Evolutionary conservation across 192 early-diverging fungal genomes (phyloP).

Genomic region (Umbelopsis sp.): DNA sequence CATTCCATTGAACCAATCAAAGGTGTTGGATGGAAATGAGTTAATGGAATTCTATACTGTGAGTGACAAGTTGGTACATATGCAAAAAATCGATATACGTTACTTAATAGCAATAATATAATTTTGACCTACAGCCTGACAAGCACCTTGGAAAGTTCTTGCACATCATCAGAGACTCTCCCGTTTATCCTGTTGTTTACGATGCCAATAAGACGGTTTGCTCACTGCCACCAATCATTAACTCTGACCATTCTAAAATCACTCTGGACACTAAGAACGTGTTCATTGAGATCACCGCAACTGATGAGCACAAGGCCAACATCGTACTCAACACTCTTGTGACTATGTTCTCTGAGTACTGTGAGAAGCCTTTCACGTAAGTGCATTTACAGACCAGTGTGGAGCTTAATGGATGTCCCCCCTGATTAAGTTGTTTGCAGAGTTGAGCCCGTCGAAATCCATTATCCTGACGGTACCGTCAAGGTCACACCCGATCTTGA

Average conservation of each 20-base stretch:
- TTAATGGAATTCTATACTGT: constrained; percentile 85
- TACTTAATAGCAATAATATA: neutral
- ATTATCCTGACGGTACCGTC: constrained; percentile 77
- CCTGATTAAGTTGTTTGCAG: constrained; percentile 33
- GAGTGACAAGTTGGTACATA: constrained; percentile 45
- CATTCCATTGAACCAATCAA: constrained; percentile 87
- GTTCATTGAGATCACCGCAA: constrained; percentile 97
- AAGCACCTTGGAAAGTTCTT: constrained; percentile 87
- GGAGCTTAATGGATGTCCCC: neutral
- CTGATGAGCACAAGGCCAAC: constrained; percentile 93
- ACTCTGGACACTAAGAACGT: constrained; percentile 91
- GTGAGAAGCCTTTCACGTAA: constrained; percentile 86
- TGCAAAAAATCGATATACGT: neutral
- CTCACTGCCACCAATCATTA: constrained; percentile 99
- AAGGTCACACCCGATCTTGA: constrained; percentile 76
- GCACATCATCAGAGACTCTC: constrained; percentile 88
- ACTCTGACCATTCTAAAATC: constrained; percentile 98
- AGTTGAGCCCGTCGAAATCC: constrained; percentile 90
- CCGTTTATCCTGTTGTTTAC: constrained; percentile 90
- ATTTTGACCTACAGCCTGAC: constrained; percentile 51
- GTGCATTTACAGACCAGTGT: constrained; percentile 21
- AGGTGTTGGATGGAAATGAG: constrained; percentile 83
- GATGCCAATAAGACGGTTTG: constrained; percentile 83
- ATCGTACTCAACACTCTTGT: constrained; percentile 93
- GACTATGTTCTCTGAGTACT: constrained; percentile 96